Conservation (phyloP, 306 rosid genomes). For the Fagus crenata region DNA sequence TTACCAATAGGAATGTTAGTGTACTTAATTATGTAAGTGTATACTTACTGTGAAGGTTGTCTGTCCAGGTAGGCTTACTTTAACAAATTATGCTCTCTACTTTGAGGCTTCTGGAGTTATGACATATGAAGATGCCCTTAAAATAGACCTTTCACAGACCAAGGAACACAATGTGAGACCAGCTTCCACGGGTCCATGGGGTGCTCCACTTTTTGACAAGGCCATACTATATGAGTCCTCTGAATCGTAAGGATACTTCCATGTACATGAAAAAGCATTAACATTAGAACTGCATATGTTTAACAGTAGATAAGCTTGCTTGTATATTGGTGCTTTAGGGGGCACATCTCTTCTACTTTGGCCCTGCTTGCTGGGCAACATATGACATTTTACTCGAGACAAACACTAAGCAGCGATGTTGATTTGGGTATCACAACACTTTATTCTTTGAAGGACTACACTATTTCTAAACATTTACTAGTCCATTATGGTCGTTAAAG, state of each 20-base stretch:
- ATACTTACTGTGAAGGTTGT: constrained; percentile 5
- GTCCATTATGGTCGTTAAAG: no score
- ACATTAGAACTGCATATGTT: background rate
- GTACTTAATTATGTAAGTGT: background rate
- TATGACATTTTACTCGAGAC: background rate
- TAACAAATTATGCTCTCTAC: constrained; percentile 83
- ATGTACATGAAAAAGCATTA: background rate
- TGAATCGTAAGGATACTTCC: constrained; percentile 53
- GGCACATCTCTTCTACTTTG: background rate
- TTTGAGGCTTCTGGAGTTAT: constrained; percentile 86
- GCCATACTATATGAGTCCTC: constrained; percentile 69
- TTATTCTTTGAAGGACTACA: no score
- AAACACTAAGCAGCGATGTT: background rate
- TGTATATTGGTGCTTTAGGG: background rate
- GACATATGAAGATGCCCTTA: constrained; percentile 73
- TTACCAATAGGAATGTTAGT: background rate
- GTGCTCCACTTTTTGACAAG: constrained; percentile 92
- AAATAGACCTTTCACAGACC: constrained; percentile 66
- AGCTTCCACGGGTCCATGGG: constrained; percentile 91
- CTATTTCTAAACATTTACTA: no score
- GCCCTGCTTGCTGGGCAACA: background rate
- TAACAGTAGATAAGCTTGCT: constrained; percentile 8
- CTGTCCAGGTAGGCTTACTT: constrained; percentile 81
- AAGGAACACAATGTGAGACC: constrained; percentile 57
- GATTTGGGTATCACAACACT: no score